A percentile compares a stretch with the other conserved stretches of the same genome.
phyloP scores from a whole-genome alignment of 345 rosid genomes.

The Euphorbia tirucalli region DNA sequence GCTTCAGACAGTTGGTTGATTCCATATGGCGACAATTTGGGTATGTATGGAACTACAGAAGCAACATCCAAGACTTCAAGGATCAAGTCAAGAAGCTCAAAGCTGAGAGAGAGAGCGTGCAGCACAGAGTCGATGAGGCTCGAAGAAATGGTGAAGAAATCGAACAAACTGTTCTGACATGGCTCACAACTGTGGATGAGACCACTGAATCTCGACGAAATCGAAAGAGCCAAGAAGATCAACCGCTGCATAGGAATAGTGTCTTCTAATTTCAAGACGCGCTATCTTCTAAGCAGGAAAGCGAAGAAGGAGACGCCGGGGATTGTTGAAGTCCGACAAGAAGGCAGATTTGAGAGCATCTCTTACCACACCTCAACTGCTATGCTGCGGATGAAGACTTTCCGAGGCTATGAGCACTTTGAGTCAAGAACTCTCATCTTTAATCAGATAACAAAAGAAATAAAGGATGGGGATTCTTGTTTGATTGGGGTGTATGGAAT shows the following conservation, averaged over 20 bases:
- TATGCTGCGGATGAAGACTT: too few relatives aligned
- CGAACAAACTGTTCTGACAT: neutral
- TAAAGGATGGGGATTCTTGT: neutral
- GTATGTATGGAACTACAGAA: neutral
- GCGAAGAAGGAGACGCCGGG: neutral
- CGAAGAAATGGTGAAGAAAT: neutral
- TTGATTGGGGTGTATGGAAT: constrained; percentile 10
- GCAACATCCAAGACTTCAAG: neutral
- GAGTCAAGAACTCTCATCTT: too few relatives aligned
- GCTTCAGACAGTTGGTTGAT: neutral
- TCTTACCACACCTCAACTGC: too few relatives aligned
- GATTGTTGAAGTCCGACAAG: neutral
- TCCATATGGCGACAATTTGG: neutral
- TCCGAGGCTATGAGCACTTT: too few relatives aligned
- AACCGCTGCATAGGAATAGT: neutral
- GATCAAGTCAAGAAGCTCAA: neutral
- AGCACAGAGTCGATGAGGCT: neutral
- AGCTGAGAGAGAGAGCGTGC: neutral
- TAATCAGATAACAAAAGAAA: too few relatives aligned
- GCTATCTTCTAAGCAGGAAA: neutral
- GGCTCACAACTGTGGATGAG: neutral
- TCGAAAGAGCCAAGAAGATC: constrained; percentile 12
- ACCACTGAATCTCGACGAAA: neutral
- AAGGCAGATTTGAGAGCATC: too few relatives aligned
- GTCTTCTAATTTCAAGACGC: neutral